phyloP scores from a whole-genome alignment of 805 yeast species.

The Starmerella ratchasimensis region DNA sequence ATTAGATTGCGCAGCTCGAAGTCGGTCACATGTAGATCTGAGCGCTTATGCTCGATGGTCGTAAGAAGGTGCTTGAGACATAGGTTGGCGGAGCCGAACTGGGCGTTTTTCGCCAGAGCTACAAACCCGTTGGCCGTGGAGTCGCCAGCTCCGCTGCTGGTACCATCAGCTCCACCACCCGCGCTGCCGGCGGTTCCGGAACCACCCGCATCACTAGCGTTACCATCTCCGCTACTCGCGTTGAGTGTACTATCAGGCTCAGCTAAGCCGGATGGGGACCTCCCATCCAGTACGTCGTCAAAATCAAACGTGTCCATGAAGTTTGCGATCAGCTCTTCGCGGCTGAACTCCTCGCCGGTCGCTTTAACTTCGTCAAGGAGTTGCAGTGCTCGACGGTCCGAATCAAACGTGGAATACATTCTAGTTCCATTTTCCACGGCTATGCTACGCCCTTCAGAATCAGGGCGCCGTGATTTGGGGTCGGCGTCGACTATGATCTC shows the following conservation, averaged over 20 bases:
- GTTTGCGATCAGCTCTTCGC: too few species aligned
- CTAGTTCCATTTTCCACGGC: slow-evolving; percentile 36
- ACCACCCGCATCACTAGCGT: too few species aligned
- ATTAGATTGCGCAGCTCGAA: slow-evolving; percentile 70
- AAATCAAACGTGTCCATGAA: too few species aligned
- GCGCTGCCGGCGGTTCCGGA: too few species aligned
- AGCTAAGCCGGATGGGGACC: too few species aligned
- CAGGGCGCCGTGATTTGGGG: slow-evolving; percentile 18
- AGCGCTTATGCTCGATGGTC: slow-evolving; percentile 66
- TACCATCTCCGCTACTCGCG: too few species aligned
- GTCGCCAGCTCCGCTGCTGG: too few species aligned
- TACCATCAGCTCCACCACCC: too few species aligned
- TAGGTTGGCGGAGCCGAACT: slow-evolving; percentile 59
- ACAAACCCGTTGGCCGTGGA: too few species aligned
- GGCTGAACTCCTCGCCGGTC: slow-evolving; percentile 51
- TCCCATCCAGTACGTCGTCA: too few species aligned
- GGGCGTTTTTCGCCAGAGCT: slow-evolving; percentile 26
- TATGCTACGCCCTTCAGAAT: slow-evolving; percentile 20
- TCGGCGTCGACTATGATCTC: slow-evolving; percentile 14
- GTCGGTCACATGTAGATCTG: slow-evolving; percentile 59
- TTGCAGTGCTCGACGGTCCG: slow-evolving; percentile 53
- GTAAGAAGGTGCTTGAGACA: slow-evolving; percentile 68
- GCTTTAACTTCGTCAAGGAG: slow-evolving; percentile 67
- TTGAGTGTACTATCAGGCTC: too few species aligned
- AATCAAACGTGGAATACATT: slow-evolving; percentile 53